Base-by-base conservation (phyloP, 1,139 yeast species). In the Candida sanyaensis region DNA sequence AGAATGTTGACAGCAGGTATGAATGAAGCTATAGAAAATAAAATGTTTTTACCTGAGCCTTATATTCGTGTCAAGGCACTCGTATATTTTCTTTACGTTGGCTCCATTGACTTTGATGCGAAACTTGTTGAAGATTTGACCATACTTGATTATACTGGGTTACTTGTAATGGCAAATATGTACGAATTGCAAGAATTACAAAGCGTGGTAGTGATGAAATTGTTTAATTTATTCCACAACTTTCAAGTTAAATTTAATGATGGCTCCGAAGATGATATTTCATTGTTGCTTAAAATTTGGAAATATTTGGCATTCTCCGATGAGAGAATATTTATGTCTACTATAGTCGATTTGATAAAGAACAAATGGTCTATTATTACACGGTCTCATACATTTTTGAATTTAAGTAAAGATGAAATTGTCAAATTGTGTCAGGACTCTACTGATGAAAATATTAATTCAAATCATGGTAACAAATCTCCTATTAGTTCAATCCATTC, bases 31-130 rank as follows among this genome's bases (percentile, higher is more conserved):
- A 62, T 65, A 5, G 61, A 70, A 8, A 66, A 70, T 45, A 64
- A 63, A 39, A 64, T 83, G 65, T 74, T 78, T 52, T 77, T 83
- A n/a, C 84, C 84, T 0, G 88, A 83, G 55, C 81, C 84, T 0
- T 57, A 64, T 11, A 43, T 54, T 1, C 75, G 82, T 76, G 73
- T 82, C 1, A 58, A 64, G 40, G 71, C 72, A 1, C 61, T 83
- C 46, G 47, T 83, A 3, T 76, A 69, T 49, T 83, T 68, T 54
- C 62, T 83, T 41, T 83, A 83, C 57, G 69, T 81, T 1, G 82
- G 78, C 47, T 57, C 71, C 6, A 56, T 81, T 24, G 69, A 46
- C 44, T 62, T 64, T 47, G 60, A 57, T 26, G 50, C 57, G 1
- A 55, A 64, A 4, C 67, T 66, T 26, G 42, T 54, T 4, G 40